Evolutionary conservation across 352 stramenopile genomes (phyloP).

Genomic region (Globisporangium mamillatum): DNA sequence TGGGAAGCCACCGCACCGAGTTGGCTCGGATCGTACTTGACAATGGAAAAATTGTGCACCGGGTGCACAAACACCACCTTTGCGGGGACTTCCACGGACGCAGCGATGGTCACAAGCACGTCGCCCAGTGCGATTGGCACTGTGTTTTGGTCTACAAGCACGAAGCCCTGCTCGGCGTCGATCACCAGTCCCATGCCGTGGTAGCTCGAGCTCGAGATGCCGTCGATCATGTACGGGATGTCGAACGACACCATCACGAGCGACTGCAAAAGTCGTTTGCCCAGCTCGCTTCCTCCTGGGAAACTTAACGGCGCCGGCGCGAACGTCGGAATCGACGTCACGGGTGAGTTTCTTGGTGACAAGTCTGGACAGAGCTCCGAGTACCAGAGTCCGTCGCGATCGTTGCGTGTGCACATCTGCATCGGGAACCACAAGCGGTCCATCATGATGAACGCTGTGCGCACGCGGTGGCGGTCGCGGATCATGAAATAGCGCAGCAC

Average conservation of each 20-base stretch:
- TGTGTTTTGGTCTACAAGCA: slow-evolving; percentile 93
- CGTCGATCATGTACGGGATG: slow-evolving; percentile 91
- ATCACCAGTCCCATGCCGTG: slow-evolving; percentile 89
- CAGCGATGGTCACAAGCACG: slow-evolving; percentile 86
- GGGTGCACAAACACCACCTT: slow-evolving; percentile 91
- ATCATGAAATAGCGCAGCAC: slow-evolving; percentile 88
- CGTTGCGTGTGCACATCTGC: slow-evolving; percentile 74
- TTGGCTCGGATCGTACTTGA: slow-evolving; percentile 84
- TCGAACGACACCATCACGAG: slow-evolving; percentile 92
- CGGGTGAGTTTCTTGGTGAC: slow-evolving; percentile 10
- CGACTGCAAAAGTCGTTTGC: slow-evolving; percentile 72
- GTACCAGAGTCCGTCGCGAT: slow-evolving; percentile 73
- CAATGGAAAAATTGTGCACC: slow-evolving; percentile 90
- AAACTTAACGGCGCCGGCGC: slow-evolving; percentile 63
- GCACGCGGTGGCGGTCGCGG: slow-evolving; percentile 78
- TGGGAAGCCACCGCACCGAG: slow-evolving; percentile 62
- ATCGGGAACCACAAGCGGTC: slow-evolving; percentile 89
- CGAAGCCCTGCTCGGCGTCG: slow-evolving; percentile 75
- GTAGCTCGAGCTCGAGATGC: slow-evolving; percentile 87
- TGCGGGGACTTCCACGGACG: slow-evolving; percentile 82
- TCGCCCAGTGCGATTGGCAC: slow-evolving; percentile 87
- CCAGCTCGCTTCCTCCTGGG: slow-evolving; percentile 55
- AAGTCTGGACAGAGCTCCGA: slow-evolving; percentile 30
- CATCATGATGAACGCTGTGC: slow-evolving; percentile 87
- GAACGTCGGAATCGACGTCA: slow-evolving; percentile 44